These are phyloP conservation scores for Fusarium irregulare DNA, from an alignment of 2,329 filamentous ascomycete genomes.

Conservation along the genomic window DNA sequence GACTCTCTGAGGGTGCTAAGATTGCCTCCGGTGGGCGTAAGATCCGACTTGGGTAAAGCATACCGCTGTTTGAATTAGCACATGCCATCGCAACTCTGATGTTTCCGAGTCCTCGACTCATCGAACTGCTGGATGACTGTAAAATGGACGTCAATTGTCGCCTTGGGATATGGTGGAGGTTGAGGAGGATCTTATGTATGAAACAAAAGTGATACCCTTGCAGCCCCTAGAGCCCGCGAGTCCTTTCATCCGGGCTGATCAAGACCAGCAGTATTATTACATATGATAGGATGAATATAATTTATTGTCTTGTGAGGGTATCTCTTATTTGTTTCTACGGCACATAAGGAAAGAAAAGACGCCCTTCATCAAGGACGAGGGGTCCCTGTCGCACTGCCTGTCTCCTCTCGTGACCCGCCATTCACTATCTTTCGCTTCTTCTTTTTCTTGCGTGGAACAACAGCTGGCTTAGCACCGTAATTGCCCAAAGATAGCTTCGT, in stretches of 20 bases:
- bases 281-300: neutral
- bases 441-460: conserved; percentile 77
- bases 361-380: conserved; percentile 56
- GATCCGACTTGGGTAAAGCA: conserved; percentile 50
- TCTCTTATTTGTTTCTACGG: conserved; percentile 44
- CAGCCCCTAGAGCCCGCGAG: conserved; percentile 35
- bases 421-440: conserved; percentile 77
- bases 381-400: conserved; percentile 69
- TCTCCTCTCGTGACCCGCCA: conserved; percentile 64
- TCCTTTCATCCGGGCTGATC: neutral
- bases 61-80: neutral
- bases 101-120: neutral
- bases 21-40: conserved; percentile 68
- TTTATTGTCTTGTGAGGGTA: conserved; percentile 24
- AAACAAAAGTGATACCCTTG: conserved; percentile 44
- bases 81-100: neutral
- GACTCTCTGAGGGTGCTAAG: conserved; percentile 65
- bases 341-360: conserved; percentile 27
- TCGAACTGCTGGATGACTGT: neutral
- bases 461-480: conserved; percentile 81
- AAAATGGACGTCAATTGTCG: neutral
- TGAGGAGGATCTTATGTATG: conserved; percentile 13
- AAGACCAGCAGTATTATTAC: neutral
- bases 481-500: conserved; percentile 80
- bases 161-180: neutral